Base-by-base conservation (phyloP, 2,329 filamentous ascomycete genomes). In the Helicocarpus griseus region DNA sequence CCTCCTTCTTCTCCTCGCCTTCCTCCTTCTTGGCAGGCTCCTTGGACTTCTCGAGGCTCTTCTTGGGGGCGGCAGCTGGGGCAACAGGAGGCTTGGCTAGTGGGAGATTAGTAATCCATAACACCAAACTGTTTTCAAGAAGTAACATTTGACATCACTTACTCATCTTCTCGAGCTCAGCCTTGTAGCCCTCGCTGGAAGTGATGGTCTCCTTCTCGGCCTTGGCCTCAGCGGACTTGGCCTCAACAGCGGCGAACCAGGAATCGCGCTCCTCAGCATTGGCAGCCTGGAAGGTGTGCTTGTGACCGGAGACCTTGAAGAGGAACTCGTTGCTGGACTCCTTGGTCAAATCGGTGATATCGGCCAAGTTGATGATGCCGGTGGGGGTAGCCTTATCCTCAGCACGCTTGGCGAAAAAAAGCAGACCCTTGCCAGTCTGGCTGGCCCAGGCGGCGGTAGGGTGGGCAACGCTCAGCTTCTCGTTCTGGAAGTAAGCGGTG, bases 381-480 rank as follows among this genome's bases (percentile, higher is more conserved):
- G 83, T 78, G 55, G 91, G 90, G 54, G 80, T 79, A 58, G 81
- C 77, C 82, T 94, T 95, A 73, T 95, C 86, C 64, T 82, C 79
- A 49, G 79, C 77, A 72, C 87, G 84, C 82, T 91, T 89, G 72
- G 86, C 85, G 72, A 88, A 87, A 79, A 94, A 95, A 39, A 97
- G 77, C 19, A 97, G 85, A 66, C 93, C 93, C 78, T 95, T 95
- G 70, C 91, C 91, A 54, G 91, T 96, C 78, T 95, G 83, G 61
- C 83, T 83, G 57, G 91, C 89, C 89, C 93, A 96, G 33, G 93
- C 86, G 60, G 83, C 85, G 61, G 86, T 85, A 59, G 87, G 79
- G 75, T 94, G 85, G 55, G 86, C 85, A 59, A 84, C 77, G 50
- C 83, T 78, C 52, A 84, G 78, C 84, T 96, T 96, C 80, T 95